These are phyloP conservation scores for Oenanthe sinensis DNA, from an alignment of 129 eudicot genomes.

Conservation along the genomic window DNA sequence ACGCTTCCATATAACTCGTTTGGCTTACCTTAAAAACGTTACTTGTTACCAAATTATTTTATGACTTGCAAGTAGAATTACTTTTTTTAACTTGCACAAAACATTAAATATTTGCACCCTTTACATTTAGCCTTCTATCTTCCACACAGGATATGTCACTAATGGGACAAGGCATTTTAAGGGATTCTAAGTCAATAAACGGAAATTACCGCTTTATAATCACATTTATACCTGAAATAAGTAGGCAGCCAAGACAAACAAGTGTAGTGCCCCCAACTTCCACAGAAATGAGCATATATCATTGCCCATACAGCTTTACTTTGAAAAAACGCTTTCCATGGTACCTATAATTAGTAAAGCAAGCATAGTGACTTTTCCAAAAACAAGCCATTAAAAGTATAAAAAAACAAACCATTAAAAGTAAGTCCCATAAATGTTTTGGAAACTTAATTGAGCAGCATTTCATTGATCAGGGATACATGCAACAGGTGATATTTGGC, in stretches of 20 bases:
- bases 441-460: background rate
- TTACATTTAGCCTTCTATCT: background rate
- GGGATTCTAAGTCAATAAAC: background rate
- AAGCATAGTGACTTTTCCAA: background rate
- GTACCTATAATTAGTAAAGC: constrained; percentile 39
- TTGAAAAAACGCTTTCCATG: constrained; percentile 86
- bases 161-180: background rate
- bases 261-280: constrained; percentile 98
- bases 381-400: background rate
- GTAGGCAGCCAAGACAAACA: constrained; percentile 99
- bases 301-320: constrained; percentile 96
- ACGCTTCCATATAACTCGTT: background rate
- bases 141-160: background rate
- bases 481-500: background rate
- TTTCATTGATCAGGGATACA: background rate
- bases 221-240: constrained; percentile 61
- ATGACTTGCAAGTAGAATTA: background rate
- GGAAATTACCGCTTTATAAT: background rate
- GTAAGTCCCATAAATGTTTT: background rate
- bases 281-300: constrained; percentile 99
- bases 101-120: background rate
- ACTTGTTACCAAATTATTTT: background rate
- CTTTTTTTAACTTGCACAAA: background rate
- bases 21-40: background rate
- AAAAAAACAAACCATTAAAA: background rate